A percentile compares a stretch with the other conserved stretches of the same genome.
These are phyloP conservation scores for Arctostaphylos glauca DNA, from an alignment of 148 eudicot genomes.

Conservation along the genomic window DNA sequence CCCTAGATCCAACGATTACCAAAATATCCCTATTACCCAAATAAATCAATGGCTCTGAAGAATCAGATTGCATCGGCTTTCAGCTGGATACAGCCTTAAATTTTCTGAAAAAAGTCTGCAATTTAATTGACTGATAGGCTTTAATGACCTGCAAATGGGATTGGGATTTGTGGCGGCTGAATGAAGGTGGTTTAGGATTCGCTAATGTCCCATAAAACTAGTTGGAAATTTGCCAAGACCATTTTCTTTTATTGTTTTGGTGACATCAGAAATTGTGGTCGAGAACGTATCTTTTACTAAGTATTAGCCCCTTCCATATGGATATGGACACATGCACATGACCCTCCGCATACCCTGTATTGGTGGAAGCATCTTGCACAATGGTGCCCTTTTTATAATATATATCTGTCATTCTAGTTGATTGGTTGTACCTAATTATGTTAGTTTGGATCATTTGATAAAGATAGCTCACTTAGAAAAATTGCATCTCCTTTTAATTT, in stretches of 20 bases:
- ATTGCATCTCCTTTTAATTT: not conserved
- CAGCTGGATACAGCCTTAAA: not conserved
- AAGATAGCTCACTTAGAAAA: not conserved
- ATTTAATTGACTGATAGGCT: slow-evolving; percentile 1
- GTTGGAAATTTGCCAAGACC: not conserved
- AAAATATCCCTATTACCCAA: not conserved
- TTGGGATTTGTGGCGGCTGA: not conserved
- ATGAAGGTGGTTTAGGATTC: not conserved
- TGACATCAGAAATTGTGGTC: not conserved
- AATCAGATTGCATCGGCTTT: not conserved
- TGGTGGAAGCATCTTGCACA: not conserved
- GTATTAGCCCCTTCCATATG: not conserved
- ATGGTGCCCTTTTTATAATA: not conserved
- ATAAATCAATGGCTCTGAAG: not conserved
- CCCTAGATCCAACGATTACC: not conserved
- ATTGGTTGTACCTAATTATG: not conserved
- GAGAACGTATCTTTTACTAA: not conserved
- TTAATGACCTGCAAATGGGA: not conserved
- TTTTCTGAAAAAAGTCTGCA: not conserved
- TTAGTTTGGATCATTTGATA: not conserved
- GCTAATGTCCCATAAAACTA: not conserved
- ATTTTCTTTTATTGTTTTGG: not conserved
- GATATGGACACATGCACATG: not conserved
- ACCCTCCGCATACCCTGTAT: not conserved
- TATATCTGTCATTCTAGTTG: not conserved